These are phyloP conservation scores for Fraxinus paxiana DNA, from an alignment of 305 asterid species.

Conservation along the genomic window DNA sequence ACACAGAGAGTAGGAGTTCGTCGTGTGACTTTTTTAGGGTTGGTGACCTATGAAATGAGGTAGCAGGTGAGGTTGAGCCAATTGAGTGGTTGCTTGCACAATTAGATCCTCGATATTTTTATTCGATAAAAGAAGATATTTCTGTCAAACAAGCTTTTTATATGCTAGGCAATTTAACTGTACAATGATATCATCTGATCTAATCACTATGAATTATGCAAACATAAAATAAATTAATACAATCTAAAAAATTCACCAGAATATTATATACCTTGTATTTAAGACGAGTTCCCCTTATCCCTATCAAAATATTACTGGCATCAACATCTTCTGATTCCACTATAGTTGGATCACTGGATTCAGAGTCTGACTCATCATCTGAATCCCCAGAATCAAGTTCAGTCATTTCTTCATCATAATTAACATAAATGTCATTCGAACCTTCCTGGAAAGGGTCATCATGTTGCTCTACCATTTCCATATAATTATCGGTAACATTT, in stretches of 20 bases:
- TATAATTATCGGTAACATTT: conserved; percentile 29
- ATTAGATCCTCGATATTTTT: background rate
- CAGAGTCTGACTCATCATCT: conserved; percentile 55
- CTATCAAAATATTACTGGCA: conserved; percentile 56
- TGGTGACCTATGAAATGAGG: background rate
- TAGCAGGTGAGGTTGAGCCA: background rate
- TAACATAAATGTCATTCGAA: conserved; percentile 42
- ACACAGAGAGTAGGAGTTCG: background rate
- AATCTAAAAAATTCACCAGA: conserved; percentile 1
- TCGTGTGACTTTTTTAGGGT: background rate
- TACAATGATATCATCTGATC: background rate
- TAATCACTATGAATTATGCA: background rate
- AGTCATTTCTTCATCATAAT: conserved; percentile 58
- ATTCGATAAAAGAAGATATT: background rate
- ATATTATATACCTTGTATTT: conserved; percentile 57
- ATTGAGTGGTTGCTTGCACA: background rate
- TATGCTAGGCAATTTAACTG: background rate
- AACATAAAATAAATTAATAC: background rate
- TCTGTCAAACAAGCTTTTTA: background rate
- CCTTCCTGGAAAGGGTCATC: conserved; percentile 39
- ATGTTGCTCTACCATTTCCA: conserved; percentile 54
- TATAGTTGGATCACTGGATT: conserved; percentile 31
- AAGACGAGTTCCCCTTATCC: conserved; percentile 52
- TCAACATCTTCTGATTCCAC: conserved; percentile 44
- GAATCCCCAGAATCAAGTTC: conserved; percentile 63